phyloP scores from a whole-genome alignment of 768 basidiomycete genomes.

The Naganishia vaughanmartiniae region DNA sequence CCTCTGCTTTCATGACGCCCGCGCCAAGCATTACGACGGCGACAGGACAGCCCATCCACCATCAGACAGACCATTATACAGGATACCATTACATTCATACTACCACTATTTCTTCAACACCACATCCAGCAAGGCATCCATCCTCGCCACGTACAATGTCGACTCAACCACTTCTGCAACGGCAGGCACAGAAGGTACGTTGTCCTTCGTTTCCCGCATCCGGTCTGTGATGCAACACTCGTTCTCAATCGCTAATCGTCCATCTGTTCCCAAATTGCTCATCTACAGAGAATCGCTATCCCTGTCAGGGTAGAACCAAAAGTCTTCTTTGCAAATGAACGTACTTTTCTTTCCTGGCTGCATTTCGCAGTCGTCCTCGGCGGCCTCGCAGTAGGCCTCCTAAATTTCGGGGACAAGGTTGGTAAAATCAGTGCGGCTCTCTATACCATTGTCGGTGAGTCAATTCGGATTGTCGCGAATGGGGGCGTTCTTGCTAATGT shows the following conservation, averaged over 20 bases:
- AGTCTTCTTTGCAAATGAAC: constrained; percentile 54
- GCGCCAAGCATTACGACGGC: too few relatives aligned
- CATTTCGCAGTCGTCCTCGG: constrained; percentile 97
- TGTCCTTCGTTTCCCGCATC: neutral
- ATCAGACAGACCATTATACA: too few relatives aligned
- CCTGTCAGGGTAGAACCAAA: constrained; percentile 70
- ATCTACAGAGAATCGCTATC: constrained; percentile 82
- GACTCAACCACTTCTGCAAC: constrained; percentile 92
- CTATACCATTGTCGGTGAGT: constrained; percentile 88
- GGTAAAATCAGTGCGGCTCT: constrained; percentile 93
- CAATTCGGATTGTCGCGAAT: neutral
- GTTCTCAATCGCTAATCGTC: neutral
- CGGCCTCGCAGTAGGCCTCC: constrained; percentile 87
- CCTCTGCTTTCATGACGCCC: too few relatives aligned
- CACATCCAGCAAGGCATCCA: neutral
- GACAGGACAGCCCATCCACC: too few relatives aligned
- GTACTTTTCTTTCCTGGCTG: constrained; percentile 94
- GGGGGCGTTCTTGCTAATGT: constrained; percentile 28
- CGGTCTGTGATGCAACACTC: neutral
- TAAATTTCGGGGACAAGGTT: constrained; percentile 98
- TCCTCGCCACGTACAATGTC: constrained; percentile 64
- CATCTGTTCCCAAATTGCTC: neutral
- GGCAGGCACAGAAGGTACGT: constrained; percentile 69
- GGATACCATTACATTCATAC: too few relatives aligned
- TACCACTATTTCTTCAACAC: neutral